A percentile compares a stretch with the other conserved stretches of the same genome.
Conservation (phyloP, 2,329 filamentous ascomycete genomes). For the Didymosphaeria variabile region DNA sequence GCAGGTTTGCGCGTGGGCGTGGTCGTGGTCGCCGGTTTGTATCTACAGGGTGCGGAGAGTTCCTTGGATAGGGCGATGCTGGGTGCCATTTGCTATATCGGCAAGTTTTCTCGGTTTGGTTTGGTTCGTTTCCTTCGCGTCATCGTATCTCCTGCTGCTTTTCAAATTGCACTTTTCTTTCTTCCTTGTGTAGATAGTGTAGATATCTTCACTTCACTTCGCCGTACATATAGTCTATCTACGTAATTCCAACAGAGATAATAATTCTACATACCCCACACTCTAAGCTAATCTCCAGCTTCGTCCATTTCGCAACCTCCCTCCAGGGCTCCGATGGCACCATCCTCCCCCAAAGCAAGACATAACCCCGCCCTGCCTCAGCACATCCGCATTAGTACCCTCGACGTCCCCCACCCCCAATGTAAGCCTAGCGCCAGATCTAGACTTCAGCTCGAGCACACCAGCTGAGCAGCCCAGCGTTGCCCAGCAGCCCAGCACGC, state of each 20-base stretch:
- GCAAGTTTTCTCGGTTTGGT: not conserved
- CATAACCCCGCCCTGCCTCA: too few relatives aligned
- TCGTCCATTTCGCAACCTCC: too few relatives aligned
- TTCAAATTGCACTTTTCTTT: not conserved
- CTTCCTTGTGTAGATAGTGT: not conserved
- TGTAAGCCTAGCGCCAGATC: slow-evolving; percentile 7
- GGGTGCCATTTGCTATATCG: too few relatives aligned
- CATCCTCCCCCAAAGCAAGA: not conserved
- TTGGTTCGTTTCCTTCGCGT: not conserved
- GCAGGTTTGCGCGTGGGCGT: not conserved
- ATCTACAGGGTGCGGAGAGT: too few relatives aligned
- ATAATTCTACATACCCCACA: too few relatives aligned
- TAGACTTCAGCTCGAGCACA: slow-evolving; percentile 12
- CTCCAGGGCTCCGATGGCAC: too few relatives aligned
- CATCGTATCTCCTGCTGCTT: not conserved
- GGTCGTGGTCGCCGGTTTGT: too few relatives aligned
- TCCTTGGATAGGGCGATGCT: too few relatives aligned
- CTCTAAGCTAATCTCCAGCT: too few relatives aligned
- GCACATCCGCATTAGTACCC: not conserved
- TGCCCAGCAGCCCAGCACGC: too few relatives aligned
- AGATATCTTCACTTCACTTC: slow-evolving; percentile 5
- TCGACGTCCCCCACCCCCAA: not conserved
- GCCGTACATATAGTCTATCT: too few relatives aligned
- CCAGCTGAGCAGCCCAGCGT: not conserved
- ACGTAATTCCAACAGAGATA: too few relatives aligned